Base-by-base conservation (phyloP, 352 stramenopile genomes). In the Globisporangium cylindrosporum region DNA sequence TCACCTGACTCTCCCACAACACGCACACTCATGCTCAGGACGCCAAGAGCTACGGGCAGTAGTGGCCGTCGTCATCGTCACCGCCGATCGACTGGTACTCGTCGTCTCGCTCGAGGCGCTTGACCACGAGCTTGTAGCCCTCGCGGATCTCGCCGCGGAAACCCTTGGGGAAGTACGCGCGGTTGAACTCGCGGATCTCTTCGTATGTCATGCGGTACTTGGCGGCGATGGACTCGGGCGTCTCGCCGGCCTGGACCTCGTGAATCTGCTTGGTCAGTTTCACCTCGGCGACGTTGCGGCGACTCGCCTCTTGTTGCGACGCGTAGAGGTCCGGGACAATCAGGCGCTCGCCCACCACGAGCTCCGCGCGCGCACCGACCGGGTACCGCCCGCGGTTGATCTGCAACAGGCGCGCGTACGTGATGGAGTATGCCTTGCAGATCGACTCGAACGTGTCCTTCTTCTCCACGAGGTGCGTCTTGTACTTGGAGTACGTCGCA, bases 181-280 rank as follows among this genome's bases (percentile, higher is more conserved):
- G 88, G 66, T 95, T 95, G 69, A 72, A 94, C 73, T 94, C 88
- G 36, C 88, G 88, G 68, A 95, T 78, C 73, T 94, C 86, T 38
- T 95, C 88, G 64, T 92, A 91, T 61, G 80, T 93, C 88, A 95
- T 95, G 49, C 69, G 73, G 73, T 91, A 95, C 34, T 61, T 66
- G 38, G 73, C 75, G 0, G 82, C 82, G 59, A 95, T 74, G 18
- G 63, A 73, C 63, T 92, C 75, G 18, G 88, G 86, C n/a, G 88
- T 93, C 32, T 95, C 88, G 51, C 80, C 86, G 1, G 67, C 60
- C 48, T 89, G 76, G n/a, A 95, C 88, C 10, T 90, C 69, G 62
- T 95, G 85, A 61, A 95, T 95, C 72, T 94, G 84, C 78, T 93
- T 94, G 55, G 84, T 95, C 36, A 95, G 86, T 66, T 85, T 91